A percentile compares a stretch with the other conserved stretches of the same genome.
Conservation (phyloP, 2,329 filamentous ascomycete genomes). For the Monosporascus sp. region DNA sequence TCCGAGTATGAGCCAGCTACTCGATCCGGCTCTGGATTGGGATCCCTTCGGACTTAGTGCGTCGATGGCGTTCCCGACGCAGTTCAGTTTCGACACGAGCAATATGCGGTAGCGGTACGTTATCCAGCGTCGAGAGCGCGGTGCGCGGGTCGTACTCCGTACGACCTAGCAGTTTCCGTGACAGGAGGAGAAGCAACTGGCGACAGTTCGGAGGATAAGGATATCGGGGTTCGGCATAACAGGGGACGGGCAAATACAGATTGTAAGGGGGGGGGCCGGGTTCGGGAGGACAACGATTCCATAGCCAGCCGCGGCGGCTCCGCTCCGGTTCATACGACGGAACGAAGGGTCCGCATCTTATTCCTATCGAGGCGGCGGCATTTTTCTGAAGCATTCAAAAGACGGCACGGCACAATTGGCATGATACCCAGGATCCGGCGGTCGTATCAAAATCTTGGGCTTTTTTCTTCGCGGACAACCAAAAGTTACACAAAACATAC, state of each 20-base stretch:
- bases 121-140: background rate
- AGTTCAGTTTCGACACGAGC: constrained; percentile 68
- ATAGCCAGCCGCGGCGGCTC: too few species aligned
- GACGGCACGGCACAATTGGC: background rate
- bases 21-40: constrained; percentile 82
- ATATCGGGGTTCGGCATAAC: too few species aligned
- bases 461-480: background rate
- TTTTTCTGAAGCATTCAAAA: background rate
- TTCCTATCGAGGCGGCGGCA: background rate
- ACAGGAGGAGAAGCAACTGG: too few species aligned
- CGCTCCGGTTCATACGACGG: background rate
- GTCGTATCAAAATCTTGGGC: background rate
- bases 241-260: too few species aligned
- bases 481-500: background rate
- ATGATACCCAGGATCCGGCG: background rate
- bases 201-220: too few species aligned
- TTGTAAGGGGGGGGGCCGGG: too few species aligned
- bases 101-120: constrained; percentile 37
- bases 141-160: background rate
- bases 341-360: background rate
- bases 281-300: too few species aligned
- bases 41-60: constrained; percentile 91
- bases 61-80: constrained; percentile 90
- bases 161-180: background rate
- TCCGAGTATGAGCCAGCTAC: constrained; percentile 55